Evolutionary conservation across 768 basidiomycete species (phyloP).

Genomic region (Lactifluus subvellereus): DNA sequence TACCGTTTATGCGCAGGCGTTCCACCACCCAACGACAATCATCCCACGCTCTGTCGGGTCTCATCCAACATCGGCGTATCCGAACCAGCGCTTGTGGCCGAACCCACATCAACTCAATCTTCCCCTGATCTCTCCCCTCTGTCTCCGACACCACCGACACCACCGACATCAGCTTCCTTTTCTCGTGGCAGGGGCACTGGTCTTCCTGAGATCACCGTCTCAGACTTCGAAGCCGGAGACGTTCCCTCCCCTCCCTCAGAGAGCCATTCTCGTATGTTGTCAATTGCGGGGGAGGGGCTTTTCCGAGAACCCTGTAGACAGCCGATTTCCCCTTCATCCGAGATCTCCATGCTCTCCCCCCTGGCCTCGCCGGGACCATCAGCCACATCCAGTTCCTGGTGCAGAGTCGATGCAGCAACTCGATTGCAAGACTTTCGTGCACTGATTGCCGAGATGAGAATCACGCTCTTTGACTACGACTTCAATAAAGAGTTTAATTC

Average conservation of each 20-base stretch:
- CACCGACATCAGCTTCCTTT: neutral
- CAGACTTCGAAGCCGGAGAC: neutral
- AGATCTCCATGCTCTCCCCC: neutral
- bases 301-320: neutral
- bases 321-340: neutral
- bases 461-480: neutral
- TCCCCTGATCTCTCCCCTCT: neutral
- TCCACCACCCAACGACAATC: neutral
- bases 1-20: neutral
- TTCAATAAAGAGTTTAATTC: neutral
- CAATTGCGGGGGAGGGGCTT: neutral
- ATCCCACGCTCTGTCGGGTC: neutral
- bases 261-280: neutral
- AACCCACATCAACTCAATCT: neutral
- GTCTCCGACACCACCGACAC: neutral
- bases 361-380: neutral
- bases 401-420: slow-evolving; percentile 1
- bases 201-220: neutral
- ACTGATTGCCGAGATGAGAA: slow-evolving; percentile 11
- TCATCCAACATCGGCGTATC: slow-evolving; percentile 4
- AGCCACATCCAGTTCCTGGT: neutral
- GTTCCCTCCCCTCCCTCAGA: neutral
- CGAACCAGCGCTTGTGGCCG: neutral
- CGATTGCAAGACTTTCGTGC: slow-evolving; percentile 13
- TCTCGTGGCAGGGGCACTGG: neutral